A percentile compares a stretch with the other conserved stretches of the same genome.
These are phyloP conservation scores for Quercus rubra DNA, from an alignment of 306 rosid genomes.

Conservation along the genomic window DNA sequence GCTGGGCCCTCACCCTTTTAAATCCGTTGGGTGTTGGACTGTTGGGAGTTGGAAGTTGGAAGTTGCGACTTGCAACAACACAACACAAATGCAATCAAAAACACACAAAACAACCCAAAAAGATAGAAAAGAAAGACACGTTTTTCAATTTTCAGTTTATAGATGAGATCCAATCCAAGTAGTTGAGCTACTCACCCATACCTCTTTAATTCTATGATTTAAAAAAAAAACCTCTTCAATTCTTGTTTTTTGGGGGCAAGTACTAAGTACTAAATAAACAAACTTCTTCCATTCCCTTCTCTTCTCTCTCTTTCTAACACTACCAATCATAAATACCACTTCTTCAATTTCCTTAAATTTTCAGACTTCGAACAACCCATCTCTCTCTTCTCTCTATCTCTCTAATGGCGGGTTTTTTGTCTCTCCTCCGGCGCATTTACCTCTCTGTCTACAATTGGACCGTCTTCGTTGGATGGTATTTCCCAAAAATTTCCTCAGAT, in stretches of 20 bases:
- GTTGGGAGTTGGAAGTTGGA: neutral
- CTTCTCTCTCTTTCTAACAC: neutral
- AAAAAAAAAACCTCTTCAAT: too few species aligned
- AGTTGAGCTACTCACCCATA: slow-evolving; percentile 35
- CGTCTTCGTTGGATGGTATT: slow-evolving; percentile 75
- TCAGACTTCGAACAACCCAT: too few species aligned
- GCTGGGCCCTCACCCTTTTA: neutral
- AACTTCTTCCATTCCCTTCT: too few species aligned
- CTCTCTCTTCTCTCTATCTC: neutral
- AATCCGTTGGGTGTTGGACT: neutral
- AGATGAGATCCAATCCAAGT: neutral
- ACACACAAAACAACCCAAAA: too few species aligned
- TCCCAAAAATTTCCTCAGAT: neutral
- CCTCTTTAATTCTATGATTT: neutral
- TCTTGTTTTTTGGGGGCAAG: too few species aligned
- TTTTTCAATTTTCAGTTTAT: too few species aligned
- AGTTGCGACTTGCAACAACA: neutral
- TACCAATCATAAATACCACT: slow-evolving; percentile 2
- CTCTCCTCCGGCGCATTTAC: slow-evolving; percentile 51
- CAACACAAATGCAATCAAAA: neutral
- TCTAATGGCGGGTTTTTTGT: slow-evolving; percentile 52
- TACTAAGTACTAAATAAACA: too few species aligned
- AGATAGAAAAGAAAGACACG: too few species aligned
- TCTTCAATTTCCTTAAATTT: too few species aligned
- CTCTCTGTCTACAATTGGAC: slow-evolving; percentile 75